Evolutionary conservation across 2,329 filamentous ascomycete genomes (phyloP).

Genomic region (Graphilbum sp.): DNA sequence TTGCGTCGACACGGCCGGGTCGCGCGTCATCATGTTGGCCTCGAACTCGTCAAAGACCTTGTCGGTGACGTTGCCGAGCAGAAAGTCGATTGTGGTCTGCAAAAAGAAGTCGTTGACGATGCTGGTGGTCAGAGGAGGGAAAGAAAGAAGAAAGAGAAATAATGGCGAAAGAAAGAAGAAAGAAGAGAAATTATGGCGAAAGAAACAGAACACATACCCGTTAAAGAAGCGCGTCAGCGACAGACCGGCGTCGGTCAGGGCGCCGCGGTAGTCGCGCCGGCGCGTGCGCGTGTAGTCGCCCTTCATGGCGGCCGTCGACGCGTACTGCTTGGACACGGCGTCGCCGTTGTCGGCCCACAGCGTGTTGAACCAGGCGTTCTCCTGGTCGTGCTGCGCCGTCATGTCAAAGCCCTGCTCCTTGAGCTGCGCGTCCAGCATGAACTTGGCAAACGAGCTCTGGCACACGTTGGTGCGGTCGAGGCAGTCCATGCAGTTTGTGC

Average conservation of each 20-base stretch:
- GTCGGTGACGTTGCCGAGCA: slow-evolving; percentile 74
- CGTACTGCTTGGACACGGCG: slow-evolving; percentile 88
- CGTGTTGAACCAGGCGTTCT: slow-evolving; percentile 85
- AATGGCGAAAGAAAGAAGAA: background rate
- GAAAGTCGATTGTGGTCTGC: slow-evolving; percentile 86
- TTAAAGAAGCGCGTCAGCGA: slow-evolving; percentile 64
- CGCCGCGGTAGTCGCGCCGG: slow-evolving; percentile 81
- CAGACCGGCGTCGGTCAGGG: slow-evolving; percentile 77
- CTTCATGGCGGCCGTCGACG: slow-evolving; percentile 88
- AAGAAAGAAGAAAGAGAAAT: background rate
- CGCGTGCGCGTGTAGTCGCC: slow-evolving; percentile 88
- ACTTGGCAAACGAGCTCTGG: slow-evolving; percentile 77
- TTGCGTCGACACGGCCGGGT: slow-evolving; percentile 74
- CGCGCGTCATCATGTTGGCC: slow-evolving; percentile 78
- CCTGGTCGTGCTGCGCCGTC: slow-evolving; percentile 57
- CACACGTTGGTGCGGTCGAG: slow-evolving; percentile 92
- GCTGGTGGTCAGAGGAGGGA: slow-evolving; percentile 31
- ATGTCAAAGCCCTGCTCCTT: slow-evolving; percentile 61
- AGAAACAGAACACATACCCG: no score
- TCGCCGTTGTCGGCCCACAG: slow-evolving; percentile 98
- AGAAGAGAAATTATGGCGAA: slow-evolving; percentile 4
- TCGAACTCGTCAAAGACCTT: slow-evolving; percentile 90
- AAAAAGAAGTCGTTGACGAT: slow-evolving; percentile 97
- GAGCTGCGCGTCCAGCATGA: slow-evolving; percentile 66
- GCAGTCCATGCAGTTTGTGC: slow-evolving; percentile 98